A percentile compares a stretch with the other conserved stretches of the same genome.
These are phyloP conservation scores for Podila verticillata DNA, from an alignment of 192 early-diverging fungal genomes.

Conservation along the genomic window DNA sequence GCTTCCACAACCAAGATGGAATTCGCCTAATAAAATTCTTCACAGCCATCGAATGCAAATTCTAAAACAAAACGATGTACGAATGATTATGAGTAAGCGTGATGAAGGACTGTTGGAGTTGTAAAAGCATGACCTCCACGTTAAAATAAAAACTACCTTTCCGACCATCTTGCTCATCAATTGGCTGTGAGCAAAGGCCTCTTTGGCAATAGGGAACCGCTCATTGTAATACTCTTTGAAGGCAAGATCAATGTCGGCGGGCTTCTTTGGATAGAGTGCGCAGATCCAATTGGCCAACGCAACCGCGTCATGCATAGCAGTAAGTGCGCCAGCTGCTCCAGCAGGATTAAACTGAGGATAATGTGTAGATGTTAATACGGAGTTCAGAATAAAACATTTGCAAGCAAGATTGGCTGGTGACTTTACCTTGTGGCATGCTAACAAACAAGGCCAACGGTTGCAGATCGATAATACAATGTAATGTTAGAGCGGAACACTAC, in stretches of 20 bases:
- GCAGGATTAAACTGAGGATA: not conserved
- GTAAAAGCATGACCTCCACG: too few relatives aligned
- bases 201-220: slow-evolving; percentile 6
- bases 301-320: not conserved
- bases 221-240: not conserved
- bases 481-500: too few relatives aligned
- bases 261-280: not conserved
- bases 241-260: not conserved
- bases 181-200: not conserved
- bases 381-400: not conserved
- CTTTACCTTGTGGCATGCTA: slow-evolving; percentile 5
- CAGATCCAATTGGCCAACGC: not conserved
- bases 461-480: too few relatives aligned
- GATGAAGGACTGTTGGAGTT: too few relatives aligned
- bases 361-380: not conserved
- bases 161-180: too few relatives aligned
- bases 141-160: too few relatives aligned
- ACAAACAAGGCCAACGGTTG: too few relatives aligned
- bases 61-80: too few relatives aligned
- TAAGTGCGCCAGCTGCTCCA: not conserved
- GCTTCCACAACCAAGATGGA: too few relatives aligned
- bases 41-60: too few relatives aligned
- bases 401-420: not conserved
- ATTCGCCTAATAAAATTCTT: too few relatives aligned
- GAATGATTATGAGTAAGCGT: too few relatives aligned